Conservation (phyloP, 768 basidiomycete species). For the Lactifluus echinatus region DNA sequence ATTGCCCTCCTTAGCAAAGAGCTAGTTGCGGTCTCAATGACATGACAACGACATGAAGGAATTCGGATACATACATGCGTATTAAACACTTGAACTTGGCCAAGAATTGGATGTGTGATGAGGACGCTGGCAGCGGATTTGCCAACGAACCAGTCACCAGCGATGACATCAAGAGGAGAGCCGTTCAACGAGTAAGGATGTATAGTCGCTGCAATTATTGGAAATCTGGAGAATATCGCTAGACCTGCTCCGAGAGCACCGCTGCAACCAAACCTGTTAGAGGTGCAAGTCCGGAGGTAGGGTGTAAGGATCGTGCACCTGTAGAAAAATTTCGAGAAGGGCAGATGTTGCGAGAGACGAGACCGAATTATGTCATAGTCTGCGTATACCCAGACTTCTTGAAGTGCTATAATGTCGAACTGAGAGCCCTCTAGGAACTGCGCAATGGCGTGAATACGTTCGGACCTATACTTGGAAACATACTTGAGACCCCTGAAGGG, state of each 20-base stretch:
- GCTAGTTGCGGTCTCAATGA: constrained; percentile 24
- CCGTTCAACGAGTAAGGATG: constrained; percentile 82
- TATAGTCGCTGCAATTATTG: constrained; percentile 63
- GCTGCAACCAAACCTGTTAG: constrained; percentile 31
- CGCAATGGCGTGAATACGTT: constrained; percentile 71
- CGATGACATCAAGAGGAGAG: constrained; percentile 67
- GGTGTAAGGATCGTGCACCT: constrained; percentile 35
- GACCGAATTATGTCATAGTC: constrained; percentile 67
- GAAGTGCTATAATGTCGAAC: constrained; percentile 76
- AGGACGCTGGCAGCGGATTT: constrained; percentile 77
- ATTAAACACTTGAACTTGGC: constrained; percentile 75
- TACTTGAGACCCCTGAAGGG: constrained; percentile 73
- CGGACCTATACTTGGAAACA: constrained; percentile 62
- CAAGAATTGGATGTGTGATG: constrained; percentile 61
- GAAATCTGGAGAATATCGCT: constrained; percentile 78
- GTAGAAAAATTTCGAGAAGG: constrained; percentile 75
- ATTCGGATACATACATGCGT: constrained; percentile 61
- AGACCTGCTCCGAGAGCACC: constrained; percentile 91
- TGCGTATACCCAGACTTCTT: constrained; percentile 82
- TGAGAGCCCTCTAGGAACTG: constrained; percentile 48
- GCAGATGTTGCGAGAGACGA: constrained; percentile 45
- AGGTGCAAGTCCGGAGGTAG: not conserved
- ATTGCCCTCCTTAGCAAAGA: constrained; percentile 79
- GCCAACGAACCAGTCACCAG: constrained; percentile 91
- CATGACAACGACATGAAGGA: not conserved